These are phyloP conservation scores for Taiozyma onychis DNA, from an alignment of 1,139 yeast species.

Conservation along the genomic window DNA sequence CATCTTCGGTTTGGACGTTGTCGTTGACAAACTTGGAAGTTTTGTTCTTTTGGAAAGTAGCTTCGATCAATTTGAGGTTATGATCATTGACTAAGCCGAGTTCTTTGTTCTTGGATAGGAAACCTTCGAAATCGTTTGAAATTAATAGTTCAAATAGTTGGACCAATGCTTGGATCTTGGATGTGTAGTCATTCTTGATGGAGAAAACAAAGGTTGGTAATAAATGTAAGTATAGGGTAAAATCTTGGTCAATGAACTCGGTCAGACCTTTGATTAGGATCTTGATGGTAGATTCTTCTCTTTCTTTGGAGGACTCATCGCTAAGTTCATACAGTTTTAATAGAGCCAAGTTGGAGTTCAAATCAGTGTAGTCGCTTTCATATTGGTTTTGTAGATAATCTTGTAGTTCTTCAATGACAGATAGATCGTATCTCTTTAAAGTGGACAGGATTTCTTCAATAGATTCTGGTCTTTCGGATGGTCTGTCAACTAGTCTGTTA, in stretches of 20 bases:
- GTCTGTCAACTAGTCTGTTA: slow-evolving; percentile 26
- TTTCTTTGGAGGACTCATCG: slow-evolving; percentile 31
- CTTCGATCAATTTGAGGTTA: slow-evolving; percentile 12
- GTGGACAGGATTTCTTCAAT: slow-evolving; percentile 32
- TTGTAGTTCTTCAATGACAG: slow-evolving; percentile 37
- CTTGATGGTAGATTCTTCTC: slow-evolving; percentile 34
- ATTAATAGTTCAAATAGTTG: slow-evolving; percentile 32
- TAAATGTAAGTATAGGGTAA: slow-evolving; percentile 37
- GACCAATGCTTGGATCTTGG: slow-evolving; percentile 31
- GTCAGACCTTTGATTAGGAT: slow-evolving; percentile 36
- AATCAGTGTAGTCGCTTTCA: slow-evolving; percentile 32
- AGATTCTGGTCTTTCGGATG: slow-evolving; percentile 33
- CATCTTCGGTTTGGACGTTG: slow-evolving; percentile 19
- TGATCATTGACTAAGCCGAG: slow-evolving; percentile 13
- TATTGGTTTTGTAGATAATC: slow-evolving; percentile 37
- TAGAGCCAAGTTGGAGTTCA: slow-evolving; percentile 40
- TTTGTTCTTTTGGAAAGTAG: slow-evolving; percentile 17
- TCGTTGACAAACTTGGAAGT: slow-evolving; percentile 15
- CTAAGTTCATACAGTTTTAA: slow-evolving; percentile 35
- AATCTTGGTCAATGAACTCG: slow-evolving; percentile 37
- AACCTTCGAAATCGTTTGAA: slow-evolving; percentile 30
- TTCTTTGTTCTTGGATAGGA: slow-evolving; percentile 25
- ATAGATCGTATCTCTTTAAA: slow-evolving; percentile 39
- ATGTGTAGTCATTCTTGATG: slow-evolving; percentile 19
- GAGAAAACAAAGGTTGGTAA: slow-evolving; percentile 36